Evolutionary conservation across 2,329 filamentous ascomycete genomes (phyloP).

Genomic region (Beauveria australis): DNA sequence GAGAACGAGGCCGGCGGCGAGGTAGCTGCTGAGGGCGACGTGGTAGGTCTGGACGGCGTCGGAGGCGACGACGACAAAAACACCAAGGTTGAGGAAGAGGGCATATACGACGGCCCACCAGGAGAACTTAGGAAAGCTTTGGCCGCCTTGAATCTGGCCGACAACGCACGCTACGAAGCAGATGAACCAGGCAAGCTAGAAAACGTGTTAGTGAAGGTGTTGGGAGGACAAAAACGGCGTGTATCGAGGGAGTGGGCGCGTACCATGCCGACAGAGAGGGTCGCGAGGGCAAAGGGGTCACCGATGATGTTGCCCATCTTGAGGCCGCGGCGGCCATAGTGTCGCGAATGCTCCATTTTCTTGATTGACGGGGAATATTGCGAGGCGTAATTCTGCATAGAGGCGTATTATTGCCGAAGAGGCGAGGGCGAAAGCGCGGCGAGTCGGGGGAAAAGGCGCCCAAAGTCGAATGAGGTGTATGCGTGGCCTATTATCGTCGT

Average conservation of each 20-base stretch:
- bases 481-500: not conserved
- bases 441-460: not conserved
- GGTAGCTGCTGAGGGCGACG: constrained; percentile 82
- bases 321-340: constrained; percentile 52
- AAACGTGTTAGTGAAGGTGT: constrained; percentile 14
- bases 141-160: constrained; percentile 40
- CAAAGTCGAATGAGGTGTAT: not conserved
- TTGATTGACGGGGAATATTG: constrained; percentile 63
- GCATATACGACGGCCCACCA: constrained; percentile 91
- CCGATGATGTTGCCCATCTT: constrained; percentile 84
- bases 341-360: constrained; percentile 70
- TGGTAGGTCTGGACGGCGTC: constrained; percentile 83
- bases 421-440: not conserved
- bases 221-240: not conserved
- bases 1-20: constrained; percentile 74
- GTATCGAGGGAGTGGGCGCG: constrained; percentile 28
- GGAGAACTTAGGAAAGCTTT: constrained; percentile 68
- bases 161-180: constrained; percentile 82
- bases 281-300: constrained; percentile 92
- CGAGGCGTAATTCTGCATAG: constrained; percentile 70
- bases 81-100: constrained; percentile 71
- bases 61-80: constrained; percentile 75
- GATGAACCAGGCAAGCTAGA: constrained; percentile 88
- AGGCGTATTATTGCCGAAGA: not conserved
- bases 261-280: constrained; percentile 85